Conservation (phyloP, 129 eudicot species). For the Scalesia atractyloides region DNA sequence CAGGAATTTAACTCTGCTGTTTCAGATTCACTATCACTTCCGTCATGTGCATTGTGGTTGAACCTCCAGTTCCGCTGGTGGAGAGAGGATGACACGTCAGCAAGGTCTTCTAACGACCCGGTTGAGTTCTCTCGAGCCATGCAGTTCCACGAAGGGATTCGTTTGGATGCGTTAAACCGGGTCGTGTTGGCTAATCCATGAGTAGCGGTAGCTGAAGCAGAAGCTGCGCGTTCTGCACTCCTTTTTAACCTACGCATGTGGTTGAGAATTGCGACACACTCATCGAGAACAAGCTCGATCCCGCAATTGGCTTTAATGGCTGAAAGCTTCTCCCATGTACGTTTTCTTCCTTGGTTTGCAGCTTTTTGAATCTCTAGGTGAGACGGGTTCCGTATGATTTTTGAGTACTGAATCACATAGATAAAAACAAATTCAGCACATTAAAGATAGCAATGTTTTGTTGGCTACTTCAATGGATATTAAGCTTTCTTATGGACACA, state of each 20-base stretch:
- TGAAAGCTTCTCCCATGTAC: conserved; percentile 96
- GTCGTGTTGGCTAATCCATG: conserved; percentile 45
- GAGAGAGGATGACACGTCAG: conserved; percentile 52
- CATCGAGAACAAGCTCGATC: conserved; percentile 86
- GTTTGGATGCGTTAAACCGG: conserved; percentile 65
- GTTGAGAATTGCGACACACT: conserved; percentile 77
- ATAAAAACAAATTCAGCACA: not conserved
- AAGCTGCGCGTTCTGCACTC: conserved; percentile 67
- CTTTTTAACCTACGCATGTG: conserved; percentile 89
- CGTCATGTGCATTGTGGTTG: conserved; percentile 53
- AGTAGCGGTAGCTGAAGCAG: conserved; percentile 52
- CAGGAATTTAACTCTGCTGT: conserved; percentile 60
- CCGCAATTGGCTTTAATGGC: conserved; percentile 95
- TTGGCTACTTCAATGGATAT: too few relatives aligned
- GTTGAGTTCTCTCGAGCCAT: conserved; percentile 90
- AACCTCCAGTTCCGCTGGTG: conserved; percentile 54
- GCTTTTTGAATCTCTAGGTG: conserved; percentile 74
- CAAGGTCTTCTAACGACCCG: conserved; percentile 80
- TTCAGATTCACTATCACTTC: conserved; percentile 85
- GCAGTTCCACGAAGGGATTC: conserved; percentile 94
- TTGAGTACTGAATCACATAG: conserved; percentile 56
- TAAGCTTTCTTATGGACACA: not conserved
- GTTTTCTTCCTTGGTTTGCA: conserved; percentile 84
- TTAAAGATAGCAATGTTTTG: not conserved
- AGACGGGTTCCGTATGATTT: conserved; percentile 85